Evolutionary conservation across 2,329 filamentous ascomycete genomes (phyloP), one percentile per base, ranked within the genome.

Genomic region (Fusarium sp.): DNA sequence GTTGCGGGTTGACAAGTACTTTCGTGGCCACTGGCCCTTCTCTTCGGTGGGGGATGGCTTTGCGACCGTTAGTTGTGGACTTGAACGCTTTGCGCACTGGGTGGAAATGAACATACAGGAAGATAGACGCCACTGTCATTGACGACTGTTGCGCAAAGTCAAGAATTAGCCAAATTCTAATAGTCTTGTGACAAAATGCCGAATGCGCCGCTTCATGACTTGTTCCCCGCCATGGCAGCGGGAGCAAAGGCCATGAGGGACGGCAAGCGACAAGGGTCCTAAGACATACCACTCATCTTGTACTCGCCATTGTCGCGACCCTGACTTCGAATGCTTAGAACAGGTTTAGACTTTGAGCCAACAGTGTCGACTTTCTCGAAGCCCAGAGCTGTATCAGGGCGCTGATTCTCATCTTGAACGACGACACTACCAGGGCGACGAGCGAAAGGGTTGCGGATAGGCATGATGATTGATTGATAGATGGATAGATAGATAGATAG

Each of bases 111-210:
- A 44, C 88, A 81, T 89, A 96, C 93, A 74, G 95, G 95, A 72
- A 98, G 88, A 82, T 97, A 98, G 66, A 97, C 92, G 71, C 95
- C 95, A 79, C 92, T 97, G 80, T 97, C 94, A 77, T 97, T 97
- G 79, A 98, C 96, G 70, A 97, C 95, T 97, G 78, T 65, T 56
- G 42, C 31, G 51, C 46, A 47, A 63, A 54, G 72, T 52, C 59
- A 59, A 51, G 45, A 70, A 60, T 74, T 79, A 62, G 77, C 71
- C 60, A 65, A 64, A 42, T 53, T 53, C 53, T 30, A 47, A 23
- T 62, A 62, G 61, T 75, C 70, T 72, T 69, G 74, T 73, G 71
- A 70, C 54, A 47, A 57, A 44, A 65, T 56, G 40, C 56, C 50
- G 40, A 60, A 65, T 65, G 63, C 68, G 67, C 65, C 62, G 71